These are phyloP conservation scores for Trichoderma citrinoviride DNA, from an alignment of 2,329 filamentous ascomycete genomes.

Conservation along the genomic window DNA sequence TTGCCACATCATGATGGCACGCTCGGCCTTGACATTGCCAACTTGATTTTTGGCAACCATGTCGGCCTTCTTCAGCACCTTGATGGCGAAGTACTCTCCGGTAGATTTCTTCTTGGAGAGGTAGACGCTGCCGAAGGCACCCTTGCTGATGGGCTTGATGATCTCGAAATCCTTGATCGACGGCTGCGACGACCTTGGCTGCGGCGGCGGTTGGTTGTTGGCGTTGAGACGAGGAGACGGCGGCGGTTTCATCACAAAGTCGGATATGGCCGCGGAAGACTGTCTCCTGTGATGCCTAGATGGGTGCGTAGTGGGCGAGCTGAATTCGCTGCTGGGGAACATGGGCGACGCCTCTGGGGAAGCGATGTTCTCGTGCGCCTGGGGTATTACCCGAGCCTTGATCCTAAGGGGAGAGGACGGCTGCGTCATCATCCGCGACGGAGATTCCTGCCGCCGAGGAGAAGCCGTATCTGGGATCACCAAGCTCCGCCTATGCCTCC, in stretches of 20 bases:
- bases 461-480: constrained; percentile 77
- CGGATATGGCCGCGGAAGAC: constrained; percentile 84
- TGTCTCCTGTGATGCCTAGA: constrained; percentile 76
- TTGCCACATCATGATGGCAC: constrained; percentile 99
- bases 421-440: constrained; percentile 66
- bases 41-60: constrained; percentile 99
- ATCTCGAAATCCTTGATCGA: constrained; percentile 99
- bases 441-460: constrained; percentile 83
- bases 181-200: constrained; percentile 83
- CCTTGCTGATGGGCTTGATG: constrained; percentile 98
- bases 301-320: constrained; percentile 64
- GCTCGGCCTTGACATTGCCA: constrained; percentile 96
- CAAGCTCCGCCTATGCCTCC: constrained; percentile 83
- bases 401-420: constrained; percentile 86
- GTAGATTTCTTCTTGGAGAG: constrained; percentile 98
- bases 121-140: constrained; percentile 96
- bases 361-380: constrained; percentile 62
- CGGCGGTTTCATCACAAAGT: constrained; percentile 63
- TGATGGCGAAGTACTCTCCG: constrained; percentile 97
- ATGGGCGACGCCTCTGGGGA: constrained; percentile 91
- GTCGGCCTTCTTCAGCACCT: constrained; percentile 98
- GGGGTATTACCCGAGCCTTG: constrained; percentile 68
- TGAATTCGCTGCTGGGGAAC: constrained; percentile 77
- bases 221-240: constrained; percentile 79
- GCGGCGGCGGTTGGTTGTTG: constrained; percentile 67